These are phyloP conservation scores for Fusarium euwallaceae DNA, from an alignment of 2,329 filamentous ascomycete species.

Conservation along the genomic window DNA sequence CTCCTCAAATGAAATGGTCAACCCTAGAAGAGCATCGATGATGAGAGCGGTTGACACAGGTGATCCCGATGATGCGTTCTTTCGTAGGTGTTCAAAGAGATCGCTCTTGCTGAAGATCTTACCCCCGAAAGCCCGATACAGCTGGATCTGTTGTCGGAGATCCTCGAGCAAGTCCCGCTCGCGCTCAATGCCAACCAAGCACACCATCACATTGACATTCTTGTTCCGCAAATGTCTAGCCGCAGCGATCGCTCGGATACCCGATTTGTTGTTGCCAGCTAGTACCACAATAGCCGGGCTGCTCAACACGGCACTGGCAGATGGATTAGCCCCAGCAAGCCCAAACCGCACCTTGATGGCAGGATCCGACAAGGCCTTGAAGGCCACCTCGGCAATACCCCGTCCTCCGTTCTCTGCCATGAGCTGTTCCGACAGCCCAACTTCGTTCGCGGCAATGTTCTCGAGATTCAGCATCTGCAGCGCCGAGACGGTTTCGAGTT, in stretches of 20 bases:
- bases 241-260: slow-evolving; percentile 85
- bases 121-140: slow-evolving; percentile 87
- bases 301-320: slow-evolving; percentile 47
- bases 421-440: slow-evolving; percentile 88
- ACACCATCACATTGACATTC: slow-evolving; percentile 83
- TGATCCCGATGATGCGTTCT: slow-evolving; percentile 54
- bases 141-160: slow-evolving; percentile 82
- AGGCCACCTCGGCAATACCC: slow-evolving; percentile 86
- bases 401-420: slow-evolving; percentile 93
- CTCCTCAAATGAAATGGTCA: slow-evolving; percentile 90
- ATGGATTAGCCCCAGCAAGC: slow-evolving; percentile 56
- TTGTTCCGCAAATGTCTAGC: slow-evolving; percentile 89
- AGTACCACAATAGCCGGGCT: slow-evolving; percentile 75
- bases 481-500: slow-evolving; percentile 74
- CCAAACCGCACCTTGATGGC: slow-evolving; percentile 67
- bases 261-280: slow-evolving; percentile 95
- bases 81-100: slow-evolving; percentile 71
- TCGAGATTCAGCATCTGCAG: slow-evolving; percentile 94
- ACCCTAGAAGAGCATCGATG: slow-evolving; percentile 88
- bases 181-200: slow-evolving; percentile 86
- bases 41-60: slow-evolving; percentile 79
- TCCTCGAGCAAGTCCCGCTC: slow-evolving; percentile 85
- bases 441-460: slow-evolving; percentile 88
- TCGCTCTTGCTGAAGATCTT: slow-evolving; percentile 74
- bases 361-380: slow-evolving; percentile 75